Base-by-base conservation (phyloP, 306 rosid species). In the Nissolia schottii region DNA sequence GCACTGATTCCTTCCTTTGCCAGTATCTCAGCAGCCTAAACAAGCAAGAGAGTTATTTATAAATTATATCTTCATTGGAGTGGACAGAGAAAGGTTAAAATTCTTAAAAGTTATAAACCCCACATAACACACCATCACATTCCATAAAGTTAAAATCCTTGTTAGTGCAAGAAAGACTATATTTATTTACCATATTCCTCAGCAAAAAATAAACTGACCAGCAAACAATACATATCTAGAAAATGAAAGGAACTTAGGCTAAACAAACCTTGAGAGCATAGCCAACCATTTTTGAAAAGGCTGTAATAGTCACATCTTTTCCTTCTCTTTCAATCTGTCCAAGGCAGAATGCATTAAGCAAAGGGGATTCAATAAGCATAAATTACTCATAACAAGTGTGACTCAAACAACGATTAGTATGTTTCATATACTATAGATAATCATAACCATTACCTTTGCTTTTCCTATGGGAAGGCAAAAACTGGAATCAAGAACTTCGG, bases 281-380 rank as follows among this genome's bases (percentile, higher is more conserved):
- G 80, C 99, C 99, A 53, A 95, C 99, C 96, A 95, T 95, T 82
- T 89, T 95, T 22, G 99, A 95, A 66, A 82, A 95, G 51, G 99
- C 93, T 28, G 97, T 95, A 70, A 95, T 89, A 31, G 99, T 95
- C 80, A 95, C 95, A 82, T 95, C 99, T 82, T 89, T 91, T 61
- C 99, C 99, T 89, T 91, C 99, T 79, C 87, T 89, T 84, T 95
- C 99, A 56, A 95, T 88, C 99, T 95, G 85, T 62, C 14, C 64
- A 55, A 3, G 18, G 60, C 31, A 75, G 58, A 77, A 81, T 28
- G 58, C 31, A 65, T 58, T 66, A 67, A 48, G 32, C 54, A 64
- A 15, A 49, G 27, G 18, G 23, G 48, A 34, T 50, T 41, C 41
- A 22, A 31, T 27, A 7, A 62, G 16, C 69, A 57, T 19, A 77